Conservation (phyloP, 2,329 filamentous ascomycete species). For the Cadophora sp. region DNA sequence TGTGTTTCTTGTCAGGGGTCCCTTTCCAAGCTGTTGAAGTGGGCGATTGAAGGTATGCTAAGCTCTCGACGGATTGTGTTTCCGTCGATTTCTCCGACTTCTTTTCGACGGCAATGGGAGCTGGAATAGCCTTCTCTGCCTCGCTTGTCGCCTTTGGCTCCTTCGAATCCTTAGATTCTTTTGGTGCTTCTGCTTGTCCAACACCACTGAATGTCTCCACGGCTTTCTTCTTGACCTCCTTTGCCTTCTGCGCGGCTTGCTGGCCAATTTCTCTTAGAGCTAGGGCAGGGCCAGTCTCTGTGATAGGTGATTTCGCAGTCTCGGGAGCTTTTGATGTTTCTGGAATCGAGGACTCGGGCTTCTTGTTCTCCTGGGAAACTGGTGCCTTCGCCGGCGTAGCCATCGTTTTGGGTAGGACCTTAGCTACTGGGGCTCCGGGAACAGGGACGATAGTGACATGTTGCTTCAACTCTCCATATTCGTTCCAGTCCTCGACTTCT, state of each 20-base stretch:
- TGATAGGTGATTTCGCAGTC: conserved; percentile 28
- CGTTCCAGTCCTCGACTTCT: conserved; percentile 98
- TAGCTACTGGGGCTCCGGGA: conserved; percentile 18
- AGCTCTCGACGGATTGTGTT: conserved; percentile 23
- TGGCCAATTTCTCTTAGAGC: conserved; percentile 64
- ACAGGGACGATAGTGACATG: conserved; percentile 69
- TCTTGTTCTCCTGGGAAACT: conserved; percentile 43
- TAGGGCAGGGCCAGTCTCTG: conserved; percentile 39
- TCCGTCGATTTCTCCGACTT: conserved; percentile 8
- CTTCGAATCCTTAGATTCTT: conserved; percentile 11
- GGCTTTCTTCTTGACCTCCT: conserved; percentile 57
- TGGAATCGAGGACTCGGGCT: conserved; percentile 38
- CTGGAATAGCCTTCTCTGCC: conserved; percentile 23
- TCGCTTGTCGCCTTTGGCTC: conserved; percentile 17
- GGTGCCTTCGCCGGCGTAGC: conserved; percentile 39
- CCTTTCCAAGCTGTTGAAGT: conserved; percentile 42
- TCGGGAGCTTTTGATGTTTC: conserved; percentile 32
- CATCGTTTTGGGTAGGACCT: conserved; percentile 21
- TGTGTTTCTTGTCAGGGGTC: conserved; percentile 6
- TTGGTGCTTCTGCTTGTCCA: conserved; percentile 32
- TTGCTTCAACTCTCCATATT: conserved; percentile 93
- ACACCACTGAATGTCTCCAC: conserved; percentile 32
- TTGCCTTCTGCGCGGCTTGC: conserved; percentile 70
- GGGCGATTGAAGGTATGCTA: conserved; percentile 39
- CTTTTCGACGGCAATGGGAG: conserved; percentile 25